Evolutionary conservation across 148 eudicot species (phyloP).

Genomic region (Salicornia ramosissima): DNA sequence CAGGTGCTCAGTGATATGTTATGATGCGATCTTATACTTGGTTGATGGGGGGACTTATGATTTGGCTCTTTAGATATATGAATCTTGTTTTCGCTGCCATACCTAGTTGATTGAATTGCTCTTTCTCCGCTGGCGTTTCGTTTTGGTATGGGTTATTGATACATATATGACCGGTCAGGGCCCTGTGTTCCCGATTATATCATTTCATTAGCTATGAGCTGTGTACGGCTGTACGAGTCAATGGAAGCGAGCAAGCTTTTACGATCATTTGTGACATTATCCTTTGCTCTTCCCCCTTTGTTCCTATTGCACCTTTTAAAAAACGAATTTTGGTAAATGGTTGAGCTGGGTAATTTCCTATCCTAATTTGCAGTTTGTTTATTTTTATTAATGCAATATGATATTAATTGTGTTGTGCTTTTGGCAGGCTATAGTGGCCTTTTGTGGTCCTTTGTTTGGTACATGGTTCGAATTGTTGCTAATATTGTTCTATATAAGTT

Average conservation of each 20-base stretch:
- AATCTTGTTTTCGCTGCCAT: slow-evolving; percentile 43
- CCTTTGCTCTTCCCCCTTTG: slow-evolving; percentile 25
- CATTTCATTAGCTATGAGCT: slow-evolving; percentile 22
- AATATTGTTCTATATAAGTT: slow-evolving; percentile 23
- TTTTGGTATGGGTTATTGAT: slow-evolving; percentile 22
- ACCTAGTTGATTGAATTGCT: slow-evolving; percentile 38
- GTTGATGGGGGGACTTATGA: slow-evolving; percentile 46
- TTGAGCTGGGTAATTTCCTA: slow-evolving; percentile 39
- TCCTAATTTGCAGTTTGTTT: slow-evolving; percentile 20
- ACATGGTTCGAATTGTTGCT: slow-evolving; percentile 33
- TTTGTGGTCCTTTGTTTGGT: slow-evolving; percentile 34
- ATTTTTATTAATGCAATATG: slow-evolving; percentile 4
- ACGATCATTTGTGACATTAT: slow-evolving; percentile 21
- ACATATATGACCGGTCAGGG: slow-evolving; percentile 17
- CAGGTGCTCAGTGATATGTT: slow-evolving; percentile 40
- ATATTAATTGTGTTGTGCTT: slow-evolving; percentile 39
- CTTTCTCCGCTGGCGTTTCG: slow-evolving; percentile 23
- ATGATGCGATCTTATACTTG: slow-evolving; percentile 54
- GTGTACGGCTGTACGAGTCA: slow-evolving; percentile 8
- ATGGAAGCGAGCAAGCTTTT: slow-evolving; percentile 22
- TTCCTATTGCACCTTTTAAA: slow-evolving; percentile 26
- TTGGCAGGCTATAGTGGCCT: slow-evolving; percentile 53
- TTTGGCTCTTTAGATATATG: slow-evolving; percentile 43
- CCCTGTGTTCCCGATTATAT: slow-evolving; percentile 15
- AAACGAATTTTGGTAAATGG: slow-evolving; percentile 28